Base-by-base conservation (phyloP, 441 rosid genomes). In the Croton laevigatus region DNA sequence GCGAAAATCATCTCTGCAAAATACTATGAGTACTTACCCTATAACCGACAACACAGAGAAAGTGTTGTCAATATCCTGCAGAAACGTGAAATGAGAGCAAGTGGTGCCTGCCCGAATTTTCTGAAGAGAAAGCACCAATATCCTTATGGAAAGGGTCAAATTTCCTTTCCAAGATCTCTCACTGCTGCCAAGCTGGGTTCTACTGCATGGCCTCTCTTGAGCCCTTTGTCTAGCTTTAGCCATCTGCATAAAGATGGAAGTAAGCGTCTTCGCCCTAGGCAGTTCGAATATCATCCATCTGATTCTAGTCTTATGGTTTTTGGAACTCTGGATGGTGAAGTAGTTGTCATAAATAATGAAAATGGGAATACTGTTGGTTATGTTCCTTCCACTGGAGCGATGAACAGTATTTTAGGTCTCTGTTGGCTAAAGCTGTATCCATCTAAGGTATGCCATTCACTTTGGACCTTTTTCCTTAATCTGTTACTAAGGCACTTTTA, bases 311-410 rank as follows among this genome's bases (percentile, higher is more conserved):
- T 94, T 57, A 90, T 94, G 97, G 98, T 85, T 46, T 88, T 86
- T 80, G 98, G 98, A 62, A 94, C 97, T 75, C 74, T 94, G 64
- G 97, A 94, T 66, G 98, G 98, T 51, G 97, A 90, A 81, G 88
- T 94, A 34, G 86, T 92, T 53, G 89, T 90, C 64, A 75, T 91
- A 71, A 94, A 94, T 84, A 93, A 92, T 63, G 98, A 92, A 80
- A 90, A 77, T 62, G 89, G 81, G 75, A 90, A 90, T 75, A 75
- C 87, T 66, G 89, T 88, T 66, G 76, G 93, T 62, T 84, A 81
- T 76, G 84, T 91, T 53, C 87, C 94, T 53, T 92, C 96, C 19
- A 64, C 78, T 36, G 97, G 98, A 63, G 90, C 82, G 60, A 85
- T 79, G 85, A 90, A 87, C 76, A 91, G 91, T 59, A 87, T 94